A percentile compares a stretch with the other conserved stretches of the same genome.
Evolutionary conservation across 495 filamentous ascomycete species (phyloP).

Genomic region (Cladorrhinum samala): DNA sequence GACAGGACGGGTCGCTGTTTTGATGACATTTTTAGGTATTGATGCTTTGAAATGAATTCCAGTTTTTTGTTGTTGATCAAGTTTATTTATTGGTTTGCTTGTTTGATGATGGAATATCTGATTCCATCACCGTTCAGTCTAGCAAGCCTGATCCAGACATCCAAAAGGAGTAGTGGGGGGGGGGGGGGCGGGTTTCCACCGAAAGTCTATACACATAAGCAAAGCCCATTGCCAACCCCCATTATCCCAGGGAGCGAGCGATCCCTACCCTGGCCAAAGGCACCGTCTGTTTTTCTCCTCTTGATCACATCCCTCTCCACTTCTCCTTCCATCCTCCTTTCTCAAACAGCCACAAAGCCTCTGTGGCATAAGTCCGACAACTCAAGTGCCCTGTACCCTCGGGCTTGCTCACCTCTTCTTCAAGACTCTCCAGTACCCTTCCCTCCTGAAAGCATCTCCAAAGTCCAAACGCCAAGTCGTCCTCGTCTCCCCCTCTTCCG

Average conservation of each 20-base stretch:
- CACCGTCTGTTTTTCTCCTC: too few species aligned
- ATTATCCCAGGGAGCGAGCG: too few species aligned
- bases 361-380: conserved; percentile 73
- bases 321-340: conserved; percentile 63
- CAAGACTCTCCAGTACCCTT: conserved; percentile 63
- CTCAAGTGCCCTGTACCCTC: conserved; percentile 50
- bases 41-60: background rate
- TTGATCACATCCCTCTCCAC: conserved; percentile 27
- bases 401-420: conserved; percentile 53
- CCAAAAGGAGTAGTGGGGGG: too few species aligned
- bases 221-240: too few species aligned
- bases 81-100: background rate
- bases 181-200: too few species aligned
- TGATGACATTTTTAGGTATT: background rate
- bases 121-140: too few species aligned
- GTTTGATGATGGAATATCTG: too few species aligned
- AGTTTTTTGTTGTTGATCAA: background rate
- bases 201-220: too few species aligned
- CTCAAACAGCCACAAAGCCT: conserved; percentile 88
- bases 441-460: conserved; percentile 76
- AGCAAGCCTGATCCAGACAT: too few species aligned
- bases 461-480: conserved; percentile 51
- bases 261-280: too few species aligned
- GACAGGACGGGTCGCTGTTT: too few species aligned
- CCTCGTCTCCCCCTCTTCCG: conserved; percentile 43